phyloP scores from a whole-genome alignment of 192 early-diverging fungal genomes.

The Podila clonocystis region DNA sequence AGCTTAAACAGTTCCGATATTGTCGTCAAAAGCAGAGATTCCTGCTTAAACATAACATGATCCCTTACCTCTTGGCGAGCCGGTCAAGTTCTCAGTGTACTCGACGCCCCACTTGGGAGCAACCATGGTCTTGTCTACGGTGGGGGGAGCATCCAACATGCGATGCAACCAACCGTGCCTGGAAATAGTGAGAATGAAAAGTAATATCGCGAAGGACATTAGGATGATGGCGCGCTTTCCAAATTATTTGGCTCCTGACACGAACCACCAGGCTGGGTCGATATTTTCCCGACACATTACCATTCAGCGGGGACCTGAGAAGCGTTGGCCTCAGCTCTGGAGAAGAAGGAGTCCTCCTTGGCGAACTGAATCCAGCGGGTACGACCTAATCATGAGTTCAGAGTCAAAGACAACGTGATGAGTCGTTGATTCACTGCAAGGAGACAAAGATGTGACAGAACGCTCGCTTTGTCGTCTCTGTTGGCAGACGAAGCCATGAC shows the following conservation, averaged over 20 bases:
- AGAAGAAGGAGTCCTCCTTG: slow-evolving; percentile 48
- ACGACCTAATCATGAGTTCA: slow-evolving; percentile 58
- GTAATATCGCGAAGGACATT: no score
- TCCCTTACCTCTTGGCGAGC: slow-evolving; percentile 33
- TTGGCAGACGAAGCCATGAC: neutral
- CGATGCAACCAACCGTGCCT: slow-evolving; percentile 57
- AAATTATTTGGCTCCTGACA: no score
- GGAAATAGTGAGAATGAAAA: neutral
- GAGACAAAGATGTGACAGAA: neutral
- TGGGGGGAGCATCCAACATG: slow-evolving; percentile 53
- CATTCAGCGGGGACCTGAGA: slow-evolving; percentile 78
- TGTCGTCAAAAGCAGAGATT: slow-evolving; percentile 23
- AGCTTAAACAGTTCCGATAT: slow-evolving; percentile 24
- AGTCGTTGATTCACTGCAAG: neutral
- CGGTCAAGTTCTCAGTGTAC: slow-evolving; percentile 55
- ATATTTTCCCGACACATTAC: slow-evolving; percentile 41
- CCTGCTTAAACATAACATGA: neutral
- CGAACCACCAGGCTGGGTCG: no score
- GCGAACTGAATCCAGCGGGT: slow-evolving; percentile 82
- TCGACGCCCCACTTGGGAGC: slow-evolving; percentile 39
- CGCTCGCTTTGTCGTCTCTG: slow-evolving; percentile 1
- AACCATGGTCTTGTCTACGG: slow-evolving; percentile 39
- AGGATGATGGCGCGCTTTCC: no score
- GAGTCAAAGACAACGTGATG: neutral
- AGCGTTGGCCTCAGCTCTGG: slow-evolving; percentile 63